These are phyloP conservation scores for Kwoniella sp. DNA, from an alignment of 768 basidiomycete species.

Conservation along the genomic window DNA sequence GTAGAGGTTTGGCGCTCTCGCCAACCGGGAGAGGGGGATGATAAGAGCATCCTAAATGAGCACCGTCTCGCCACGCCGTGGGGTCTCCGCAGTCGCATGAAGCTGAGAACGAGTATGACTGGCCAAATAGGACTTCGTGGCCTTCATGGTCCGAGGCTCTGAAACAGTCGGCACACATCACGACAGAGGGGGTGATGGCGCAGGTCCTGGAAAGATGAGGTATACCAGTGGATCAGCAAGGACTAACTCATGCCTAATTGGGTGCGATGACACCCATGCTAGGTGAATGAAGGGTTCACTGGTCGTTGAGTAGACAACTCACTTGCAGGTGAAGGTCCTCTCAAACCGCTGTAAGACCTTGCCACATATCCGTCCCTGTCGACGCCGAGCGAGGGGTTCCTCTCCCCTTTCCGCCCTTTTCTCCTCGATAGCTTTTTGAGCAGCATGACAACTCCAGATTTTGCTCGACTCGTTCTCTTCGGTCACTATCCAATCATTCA, in stretches of 20 bases:
- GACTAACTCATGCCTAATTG: constrained; percentile 10
- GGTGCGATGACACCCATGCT: no score
- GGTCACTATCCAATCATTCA: constrained; percentile 16
- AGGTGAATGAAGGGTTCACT: no score
- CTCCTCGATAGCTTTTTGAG: constrained; percentile 19
- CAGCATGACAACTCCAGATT: constrained; percentile 16
- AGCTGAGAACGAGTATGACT: constrained; percentile 75
- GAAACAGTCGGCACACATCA: constrained; percentile 87
- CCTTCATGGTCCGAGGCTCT: constrained; percentile 79
- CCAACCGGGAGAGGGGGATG: constrained; percentile 65
- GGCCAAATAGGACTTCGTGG: constrained; percentile 92
- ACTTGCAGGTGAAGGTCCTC: constrained; percentile 53
- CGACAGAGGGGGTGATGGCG: constrained; percentile 83
- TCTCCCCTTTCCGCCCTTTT: constrained; percentile 12
- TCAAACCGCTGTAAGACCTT: constrained; percentile 45
- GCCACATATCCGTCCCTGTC: constrained; percentile 43
- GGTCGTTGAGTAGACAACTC: no score
- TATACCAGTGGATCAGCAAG: no score
- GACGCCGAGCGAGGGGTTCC: constrained; percentile 10
- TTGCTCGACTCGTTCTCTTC: constrained; percentile 5
- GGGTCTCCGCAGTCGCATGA: constrained; percentile 94
- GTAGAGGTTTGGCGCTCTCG: constrained; percentile 58
- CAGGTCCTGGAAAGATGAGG: constrained; percentile 81
- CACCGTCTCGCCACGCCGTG: constrained; percentile 72
- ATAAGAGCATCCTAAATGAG: constrained; percentile 66